Percentiles rank a stretch among this genome's conserved stretches.
These are phyloP conservation scores for Fusarium albosuccineum DNA, from an alignment of 2,329 filamentous ascomycete genomes.

Conservation along the genomic window DNA sequence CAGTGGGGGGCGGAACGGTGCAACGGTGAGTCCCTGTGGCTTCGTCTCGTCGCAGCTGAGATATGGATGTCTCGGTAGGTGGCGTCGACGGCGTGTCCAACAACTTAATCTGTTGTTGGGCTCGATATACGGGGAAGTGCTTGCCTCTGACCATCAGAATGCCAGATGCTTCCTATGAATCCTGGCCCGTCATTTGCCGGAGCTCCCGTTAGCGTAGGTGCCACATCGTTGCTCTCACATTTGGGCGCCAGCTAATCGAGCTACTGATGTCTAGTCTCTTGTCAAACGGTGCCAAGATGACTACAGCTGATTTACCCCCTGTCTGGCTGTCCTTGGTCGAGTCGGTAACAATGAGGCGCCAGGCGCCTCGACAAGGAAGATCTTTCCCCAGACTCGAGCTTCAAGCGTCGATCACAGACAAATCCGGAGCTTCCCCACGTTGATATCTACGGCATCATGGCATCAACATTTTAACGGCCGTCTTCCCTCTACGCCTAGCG, in stretches of 20 bases:
- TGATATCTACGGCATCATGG: slow-evolving; percentile 10
- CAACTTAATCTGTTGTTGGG: background rate
- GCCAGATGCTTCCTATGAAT: slow-evolving; percentile 14
- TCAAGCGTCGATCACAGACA: slow-evolving; percentile 15
- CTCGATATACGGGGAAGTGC: background rate
- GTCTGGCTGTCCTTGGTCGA: background rate
- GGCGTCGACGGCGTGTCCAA: slow-evolving; percentile 19
- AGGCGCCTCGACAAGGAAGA: slow-evolving; percentile 13
- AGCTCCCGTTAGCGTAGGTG: slow-evolving; percentile 23
- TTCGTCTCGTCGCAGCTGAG: slow-evolving; percentile 16
- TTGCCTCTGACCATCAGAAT: background rate
- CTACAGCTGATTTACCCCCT: background rate
- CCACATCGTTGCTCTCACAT: slow-evolving; percentile 23
- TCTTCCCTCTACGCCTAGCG: slow-evolving; percentile 17
- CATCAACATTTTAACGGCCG: slow-evolving; percentile 12
- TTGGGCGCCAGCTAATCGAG: slow-evolving; percentile 11
- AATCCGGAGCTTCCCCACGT: slow-evolving; percentile 16
- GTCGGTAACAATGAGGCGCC: slow-evolving; percentile 18
- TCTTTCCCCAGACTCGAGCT: background rate
- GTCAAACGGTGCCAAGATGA: slow-evolving; percentile 21
- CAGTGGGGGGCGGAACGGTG: slow-evolving; percentile 4
- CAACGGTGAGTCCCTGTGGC: slow-evolving; percentile 32
- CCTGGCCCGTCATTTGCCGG: slow-evolving; percentile 24
- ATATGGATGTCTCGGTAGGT: slow-evolving; percentile 5
- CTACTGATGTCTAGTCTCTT: slow-evolving; percentile 20